Percentiles rank a stretch among this genome's conserved stretches.
These are phyloP conservation scores for Dichomitus squalens DNA, from an alignment of 1,284 basidiomycete genomes.

Conservation along the genomic window DNA sequence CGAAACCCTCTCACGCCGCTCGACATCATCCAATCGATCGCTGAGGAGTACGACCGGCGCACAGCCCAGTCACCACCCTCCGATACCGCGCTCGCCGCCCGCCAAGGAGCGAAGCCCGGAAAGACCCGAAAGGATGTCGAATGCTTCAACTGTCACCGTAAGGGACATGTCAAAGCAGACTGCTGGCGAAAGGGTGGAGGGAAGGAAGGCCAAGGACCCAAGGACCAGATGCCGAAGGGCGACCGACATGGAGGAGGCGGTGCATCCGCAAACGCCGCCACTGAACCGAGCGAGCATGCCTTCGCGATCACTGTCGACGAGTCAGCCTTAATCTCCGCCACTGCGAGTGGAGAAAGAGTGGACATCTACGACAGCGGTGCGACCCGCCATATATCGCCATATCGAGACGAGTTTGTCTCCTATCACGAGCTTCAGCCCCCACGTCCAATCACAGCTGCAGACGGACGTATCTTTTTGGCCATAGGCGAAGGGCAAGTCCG, in stretches of 20 bases:
- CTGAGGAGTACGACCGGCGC: slow-evolving; percentile 25
- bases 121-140: slow-evolving; percentile 11
- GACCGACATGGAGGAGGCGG: neutral
- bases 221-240: slow-evolving; percentile 6
- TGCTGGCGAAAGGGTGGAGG: slow-evolving; percentile 28
- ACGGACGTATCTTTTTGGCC: slow-evolving; percentile 35
- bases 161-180: slow-evolving; percentile 27
- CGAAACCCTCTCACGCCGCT: slow-evolving; percentile 17
- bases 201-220: slow-evolving; percentile 25
- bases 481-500: slow-evolving; percentile 34
- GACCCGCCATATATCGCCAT: slow-evolving; percentile 38
- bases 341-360: neutral
- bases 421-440: slow-evolving; percentile 26
- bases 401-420: slow-evolving; percentile 28
- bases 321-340: neutral
- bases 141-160: slow-evolving; percentile 30
- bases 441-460: slow-evolving; percentile 33
- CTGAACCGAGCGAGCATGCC: slow-evolving; percentile 6
- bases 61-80: neutral
- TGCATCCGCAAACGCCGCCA: slow-evolving; percentile 5
- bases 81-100: slow-evolving; percentile 10
- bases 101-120: neutral
- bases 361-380: slow-evolving; percentile 39
- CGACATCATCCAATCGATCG: slow-evolving; percentile 17
- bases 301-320: slow-evolving; percentile 6